Base-by-base conservation (phyloP, 345 rosid species). In the Moricandia arvensis region DNA sequence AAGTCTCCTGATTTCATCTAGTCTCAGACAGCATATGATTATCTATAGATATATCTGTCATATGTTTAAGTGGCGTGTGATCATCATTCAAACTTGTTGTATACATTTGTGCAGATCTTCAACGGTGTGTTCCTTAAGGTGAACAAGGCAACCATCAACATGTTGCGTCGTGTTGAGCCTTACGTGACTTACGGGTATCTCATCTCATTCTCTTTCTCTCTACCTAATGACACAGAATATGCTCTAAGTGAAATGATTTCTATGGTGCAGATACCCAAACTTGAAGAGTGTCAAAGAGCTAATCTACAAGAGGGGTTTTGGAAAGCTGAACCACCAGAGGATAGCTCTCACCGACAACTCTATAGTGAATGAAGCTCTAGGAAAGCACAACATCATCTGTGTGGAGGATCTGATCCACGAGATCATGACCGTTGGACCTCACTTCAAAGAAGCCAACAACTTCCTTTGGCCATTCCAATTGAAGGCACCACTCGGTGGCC, bases 61-160 rank as follows among this genome's bases (percentile, higher is more conserved):
- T 37, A 37, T 37, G 43, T 8, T 37, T 37, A 37, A 8, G 9
- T 9, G 0, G 43, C 43, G 1, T 37, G 45, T 38, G 45, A 38
- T 33, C 37, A 11, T 38, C n/a, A 8, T 27, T 29, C 31, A 27
- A 37, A 37, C 63, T 18, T 8, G 29, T 17, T 27, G 1, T 69
- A 24, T 16, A 10, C 34, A 58, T 33, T 0, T 53, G 38, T 54
- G 37, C 76, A 93, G 93, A 90, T 93, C 72, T 90, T 93, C 77
- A 90, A 90, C 61, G 97, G 98, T 35, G 97, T 91, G 49, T 93
- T 93, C 73, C 87, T 90, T 8, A 93, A 93, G 80, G 96, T 87
- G 63, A 80, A 76, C 77, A 75, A 76, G 65, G 83, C 80, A 60
- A 75, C 80, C 9, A 51, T 76, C 0, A 88, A 88, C 77, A 90